Evolutionary conservation across 2,329 filamentous ascomycete genomes (phyloP), one percentile per base, ranked within the genome.

Genomic region (Shiraia sp.): DNA sequence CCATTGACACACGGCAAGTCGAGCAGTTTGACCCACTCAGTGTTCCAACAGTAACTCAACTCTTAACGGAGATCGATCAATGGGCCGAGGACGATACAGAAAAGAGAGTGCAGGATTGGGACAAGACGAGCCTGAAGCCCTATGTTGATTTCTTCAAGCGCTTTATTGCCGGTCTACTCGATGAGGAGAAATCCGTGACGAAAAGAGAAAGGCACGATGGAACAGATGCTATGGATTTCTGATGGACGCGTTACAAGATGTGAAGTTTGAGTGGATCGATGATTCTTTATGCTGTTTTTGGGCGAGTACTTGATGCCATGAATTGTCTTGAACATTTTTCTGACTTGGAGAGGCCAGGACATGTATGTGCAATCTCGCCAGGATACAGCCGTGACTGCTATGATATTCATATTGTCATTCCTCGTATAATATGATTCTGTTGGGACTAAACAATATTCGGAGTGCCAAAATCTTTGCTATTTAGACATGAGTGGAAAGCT

Each of bases 71-170:
- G 73, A 95, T 99, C 59, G 91, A 99, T 66, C 75, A 80, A 14
- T 97, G 89, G 83, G 79, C 83, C 56, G 63, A 62, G 5, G 74
- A 74, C 0, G 73, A 74, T 49, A 63, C 55, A 1, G 49, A 52
- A 14, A 81, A 77, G 58, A 75, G 73, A 41, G 60, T 88, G 33
- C 81, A 86, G 54, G 93, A 99, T 65, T 97, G 92, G 85, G 92
- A 99, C 72, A 99, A 97, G 81, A 99, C 93, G 16, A 90, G 89
- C 53, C 71, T 99, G 63, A 95, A 87, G 74, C 90, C 90, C 7
- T 97, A 95, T 66, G 83, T 97, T 25, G 91, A 97, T 43, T 85
- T 86, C 55, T 97, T 99, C 71, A 81, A 87, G 55, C 79, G 78
- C 1, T 95, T 96, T 70, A 89, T 97, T 6, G 79, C 82, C 8